These are phyloP conservation scores for Boletus insuetus DNA, from an alignment of 768 basidiomycete species.

Conservation along the genomic window DNA sequence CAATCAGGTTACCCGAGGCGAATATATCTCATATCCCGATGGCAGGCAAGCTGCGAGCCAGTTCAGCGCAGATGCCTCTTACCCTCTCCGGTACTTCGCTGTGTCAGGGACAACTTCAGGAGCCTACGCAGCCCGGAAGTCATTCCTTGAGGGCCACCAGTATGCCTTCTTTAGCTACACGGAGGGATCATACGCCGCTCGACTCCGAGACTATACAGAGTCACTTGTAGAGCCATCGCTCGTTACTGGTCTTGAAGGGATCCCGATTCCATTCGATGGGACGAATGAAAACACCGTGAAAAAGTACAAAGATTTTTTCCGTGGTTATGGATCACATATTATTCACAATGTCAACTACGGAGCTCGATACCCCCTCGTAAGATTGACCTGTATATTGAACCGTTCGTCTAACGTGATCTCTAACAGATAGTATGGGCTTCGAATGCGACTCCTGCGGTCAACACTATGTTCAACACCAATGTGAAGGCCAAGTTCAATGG, in stretches of 20 bases:
- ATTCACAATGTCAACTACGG: not conserved
- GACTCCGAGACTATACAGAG: not conserved
- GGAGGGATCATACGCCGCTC: not conserved
- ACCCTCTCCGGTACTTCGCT: slow-evolving; percentile 4
- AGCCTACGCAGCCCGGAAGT: slow-evolving; percentile 1
- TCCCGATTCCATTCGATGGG: not conserved
- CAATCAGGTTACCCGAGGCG: not conserved
- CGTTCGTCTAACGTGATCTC: not conserved
- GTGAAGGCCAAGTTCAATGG: not conserved
- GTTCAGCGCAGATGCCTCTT: not conserved
- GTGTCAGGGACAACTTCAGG: slow-evolving; percentile 1
- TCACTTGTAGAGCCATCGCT: not conserved
- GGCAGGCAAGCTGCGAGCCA: not conserved
- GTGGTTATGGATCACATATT: not conserved
- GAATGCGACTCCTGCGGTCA: not conserved
- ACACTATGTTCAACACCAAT: not conserved
- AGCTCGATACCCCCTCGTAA: not conserved
- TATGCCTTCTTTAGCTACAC: slow-evolving; percentile 6
- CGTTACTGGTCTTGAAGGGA: not conserved
- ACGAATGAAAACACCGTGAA: not conserved
- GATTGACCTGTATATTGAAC: too few species aligned
- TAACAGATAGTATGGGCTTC: not conserved
- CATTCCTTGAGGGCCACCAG: slow-evolving; percentile 1
- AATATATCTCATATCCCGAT: not conserved
- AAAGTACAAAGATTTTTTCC: not conserved